These are phyloP conservation scores for Theileria orientalis DNA, from an alignment of 169 alveolate species.

Conservation along the genomic window DNA sequence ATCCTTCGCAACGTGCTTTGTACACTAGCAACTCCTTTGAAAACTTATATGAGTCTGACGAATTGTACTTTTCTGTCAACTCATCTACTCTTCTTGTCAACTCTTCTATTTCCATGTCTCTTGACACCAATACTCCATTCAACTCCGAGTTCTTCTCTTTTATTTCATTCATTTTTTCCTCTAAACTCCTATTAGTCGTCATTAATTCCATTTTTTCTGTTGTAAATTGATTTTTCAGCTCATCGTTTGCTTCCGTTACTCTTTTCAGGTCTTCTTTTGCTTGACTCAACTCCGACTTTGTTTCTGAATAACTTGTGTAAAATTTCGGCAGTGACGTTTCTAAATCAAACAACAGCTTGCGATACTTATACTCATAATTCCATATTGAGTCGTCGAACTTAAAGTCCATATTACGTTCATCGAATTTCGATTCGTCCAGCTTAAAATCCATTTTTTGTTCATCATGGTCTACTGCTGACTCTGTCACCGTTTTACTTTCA, in stretches of 20 bases:
- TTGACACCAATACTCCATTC: conserved; percentile 6
- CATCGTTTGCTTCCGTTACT: conserved; percentile 29
- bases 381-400: neutral
- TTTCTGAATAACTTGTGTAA: conserved; percentile 35
- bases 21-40: conserved; percentile 23
- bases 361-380: conserved; percentile 35
- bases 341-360: conserved; percentile 42
- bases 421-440: neutral
- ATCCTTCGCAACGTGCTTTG: conserved; percentile 20
- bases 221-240: conserved; percentile 20
- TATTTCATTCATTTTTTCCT: conserved; percentile 15
- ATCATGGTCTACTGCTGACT: neutral
- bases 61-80: conserved; percentile 15
- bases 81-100: conserved; percentile 18
- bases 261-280: conserved; percentile 33
- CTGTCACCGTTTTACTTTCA: neutral
- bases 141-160: conserved; percentile 18
- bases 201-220: neutral
- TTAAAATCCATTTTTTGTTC: neutral
- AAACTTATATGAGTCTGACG: conserved; percentile 12
- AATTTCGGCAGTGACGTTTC: conserved; percentile 41
- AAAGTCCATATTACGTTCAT: no score
- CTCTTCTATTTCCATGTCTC: conserved; percentile 32
- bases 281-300: conserved; percentile 29
- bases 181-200: neutral